Percentiles rank a stretch among this genome's conserved stretches.
phyloP scores from a whole-genome alignment of 768 basidiomycete genomes.

The Thelephora aurantiotincta region DNA sequence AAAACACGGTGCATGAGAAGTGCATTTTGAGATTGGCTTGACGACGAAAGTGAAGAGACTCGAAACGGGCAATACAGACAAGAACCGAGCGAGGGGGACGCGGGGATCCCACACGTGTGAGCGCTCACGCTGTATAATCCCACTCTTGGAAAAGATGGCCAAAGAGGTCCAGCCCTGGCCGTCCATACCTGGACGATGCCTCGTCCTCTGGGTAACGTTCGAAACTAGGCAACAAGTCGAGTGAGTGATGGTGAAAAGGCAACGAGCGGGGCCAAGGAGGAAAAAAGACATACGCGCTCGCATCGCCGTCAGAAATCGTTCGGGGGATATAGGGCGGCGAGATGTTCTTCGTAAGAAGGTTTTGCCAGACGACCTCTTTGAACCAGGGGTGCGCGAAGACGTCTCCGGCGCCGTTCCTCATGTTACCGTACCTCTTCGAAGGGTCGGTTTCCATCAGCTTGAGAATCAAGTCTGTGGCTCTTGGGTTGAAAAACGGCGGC shows the following conservation, averaged over 20 bases:
- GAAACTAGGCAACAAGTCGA: slow-evolving; percentile 30
- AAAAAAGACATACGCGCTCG: slow-evolving; percentile 60
- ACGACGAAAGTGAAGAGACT: neutral
- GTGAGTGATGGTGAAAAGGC: slow-evolving; percentile 3
- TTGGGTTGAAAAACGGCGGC: slow-evolving; percentile 53
- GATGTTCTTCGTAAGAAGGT: slow-evolving; percentile 71
- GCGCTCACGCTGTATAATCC: slow-evolving; percentile 36
- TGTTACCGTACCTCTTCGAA: slow-evolving; percentile 78
- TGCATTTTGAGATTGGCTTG: neutral
- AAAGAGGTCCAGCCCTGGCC: slow-evolving; percentile 39
- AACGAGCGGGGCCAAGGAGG: slow-evolving; percentile 2
- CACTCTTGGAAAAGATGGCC: slow-evolving; percentile 68
- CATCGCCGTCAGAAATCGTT: slow-evolving; percentile 86
- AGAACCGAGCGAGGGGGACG: too few species aligned
- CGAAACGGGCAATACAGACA: too few species aligned
- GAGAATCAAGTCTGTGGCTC: slow-evolving; percentile 79
- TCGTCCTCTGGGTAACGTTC: slow-evolving; percentile 72
- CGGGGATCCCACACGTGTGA: too few species aligned
- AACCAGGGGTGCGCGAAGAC: slow-evolving; percentile 94
- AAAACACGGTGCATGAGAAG: neutral
- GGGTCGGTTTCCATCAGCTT: slow-evolving; percentile 86
- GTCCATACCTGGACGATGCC: slow-evolving; percentile 44
- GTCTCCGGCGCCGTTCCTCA: slow-evolving; percentile 78
- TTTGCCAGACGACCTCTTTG: slow-evolving; percentile 83
- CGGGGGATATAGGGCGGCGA: slow-evolving; percentile 91